These are phyloP conservation scores for Blastobotrys serpentis DNA, from an alignment of 1,139 yeast genomes.

Conservation along the genomic window DNA sequence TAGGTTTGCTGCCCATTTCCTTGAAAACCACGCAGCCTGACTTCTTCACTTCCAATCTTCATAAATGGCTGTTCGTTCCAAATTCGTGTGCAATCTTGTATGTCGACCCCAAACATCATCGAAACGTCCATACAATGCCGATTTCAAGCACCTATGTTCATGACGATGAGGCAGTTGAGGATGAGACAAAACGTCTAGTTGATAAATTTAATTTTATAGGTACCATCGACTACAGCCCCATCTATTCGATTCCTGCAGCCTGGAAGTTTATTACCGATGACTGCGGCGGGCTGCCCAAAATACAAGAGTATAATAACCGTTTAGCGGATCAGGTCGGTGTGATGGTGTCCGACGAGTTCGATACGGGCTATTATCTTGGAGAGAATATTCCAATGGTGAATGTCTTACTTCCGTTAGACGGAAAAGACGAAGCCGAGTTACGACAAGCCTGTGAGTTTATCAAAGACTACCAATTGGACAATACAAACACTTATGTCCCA, in stretches of 20 bases:
- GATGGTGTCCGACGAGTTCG: constrained; percentile 38
- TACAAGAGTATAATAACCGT: constrained; percentile 47
- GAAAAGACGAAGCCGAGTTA: constrained; percentile 14
- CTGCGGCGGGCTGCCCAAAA: constrained; percentile 63
- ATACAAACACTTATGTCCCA: constrained; percentile 50
- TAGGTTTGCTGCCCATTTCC: constrained; percentile 55
- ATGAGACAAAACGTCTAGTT: constrained; percentile 23
- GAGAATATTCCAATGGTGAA: constrained; percentile 49
- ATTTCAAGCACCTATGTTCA: constrained; percentile 40
- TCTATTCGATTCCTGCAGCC: constrained; percentile 44
- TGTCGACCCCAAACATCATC: constrained; percentile 53
- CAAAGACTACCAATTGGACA: constrained; percentile 28
- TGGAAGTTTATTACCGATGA: constrained; percentile 50
- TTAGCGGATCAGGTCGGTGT: constrained; percentile 49
- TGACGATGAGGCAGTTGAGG: constrained; percentile 17
- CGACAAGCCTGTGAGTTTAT: constrained; percentile 19
- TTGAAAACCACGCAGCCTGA: constrained; percentile 53
- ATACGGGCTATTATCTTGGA: constrained; percentile 28
- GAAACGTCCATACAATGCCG: constrained; percentile 56
- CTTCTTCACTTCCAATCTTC: constrained; percentile 61
- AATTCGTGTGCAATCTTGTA: constrained; percentile 61
- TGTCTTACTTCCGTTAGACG: constrained; percentile 43
- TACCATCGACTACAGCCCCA: constrained; percentile 40
- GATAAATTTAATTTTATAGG: constrained; percentile 41
- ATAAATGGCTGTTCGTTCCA: constrained; percentile 68